phyloP scores from a whole-genome alignment of 2,329 filamentous ascomycete genomes.

The Orbilia oligospora region DNA sequence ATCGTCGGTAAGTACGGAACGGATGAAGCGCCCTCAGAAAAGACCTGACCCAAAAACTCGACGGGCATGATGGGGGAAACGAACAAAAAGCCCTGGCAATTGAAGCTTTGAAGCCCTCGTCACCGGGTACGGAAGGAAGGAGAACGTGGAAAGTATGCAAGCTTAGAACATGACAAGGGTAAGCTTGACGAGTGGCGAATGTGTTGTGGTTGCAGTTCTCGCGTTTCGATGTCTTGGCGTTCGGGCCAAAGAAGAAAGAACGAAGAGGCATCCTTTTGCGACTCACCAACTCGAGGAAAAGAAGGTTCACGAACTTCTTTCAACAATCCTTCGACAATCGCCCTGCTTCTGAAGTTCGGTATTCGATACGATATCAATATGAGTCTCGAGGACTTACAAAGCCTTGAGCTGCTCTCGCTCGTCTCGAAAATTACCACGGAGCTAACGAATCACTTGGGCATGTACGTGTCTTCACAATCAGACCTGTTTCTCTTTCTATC shows the following conservation, averaged over 20 bases:
- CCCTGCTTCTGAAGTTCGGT: background rate
- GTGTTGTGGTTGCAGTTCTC: conserved; percentile 47
- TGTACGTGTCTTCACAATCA: conserved; percentile 66
- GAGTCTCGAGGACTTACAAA: conserved; percentile 88
- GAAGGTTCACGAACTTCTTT: conserved; percentile 1
- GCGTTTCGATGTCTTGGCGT: conserved; percentile 44
- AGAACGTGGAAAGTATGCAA: conserved; percentile 9
- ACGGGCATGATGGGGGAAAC: conserved; percentile 72
- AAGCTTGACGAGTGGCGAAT: conserved; percentile 1
- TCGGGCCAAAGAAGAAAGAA: background rate
- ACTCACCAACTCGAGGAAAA: no score
- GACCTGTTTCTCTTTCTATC: background rate
- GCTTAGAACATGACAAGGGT: conserved; percentile 3
- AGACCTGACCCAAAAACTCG: conserved; percentile 72
- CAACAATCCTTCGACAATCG: conserved; percentile 11
- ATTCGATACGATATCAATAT: conserved; percentile 41
- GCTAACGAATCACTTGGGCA: conserved; percentile 91
- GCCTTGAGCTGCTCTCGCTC: conserved; percentile 91
- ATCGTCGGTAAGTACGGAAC: conserved; percentile 72
- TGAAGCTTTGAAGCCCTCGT: background rate
- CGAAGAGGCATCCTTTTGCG: no score
- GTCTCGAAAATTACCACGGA: conserved; percentile 95
- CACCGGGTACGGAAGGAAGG: background rate
- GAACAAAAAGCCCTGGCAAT: background rate
- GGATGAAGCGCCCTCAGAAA: conserved; percentile 72